Percentiles rank a stretch among this genome's conserved stretches.
Evolutionary conservation across 768 basidiomycete genomes (phyloP).

Genomic region (Lactarius vividus): DNA sequence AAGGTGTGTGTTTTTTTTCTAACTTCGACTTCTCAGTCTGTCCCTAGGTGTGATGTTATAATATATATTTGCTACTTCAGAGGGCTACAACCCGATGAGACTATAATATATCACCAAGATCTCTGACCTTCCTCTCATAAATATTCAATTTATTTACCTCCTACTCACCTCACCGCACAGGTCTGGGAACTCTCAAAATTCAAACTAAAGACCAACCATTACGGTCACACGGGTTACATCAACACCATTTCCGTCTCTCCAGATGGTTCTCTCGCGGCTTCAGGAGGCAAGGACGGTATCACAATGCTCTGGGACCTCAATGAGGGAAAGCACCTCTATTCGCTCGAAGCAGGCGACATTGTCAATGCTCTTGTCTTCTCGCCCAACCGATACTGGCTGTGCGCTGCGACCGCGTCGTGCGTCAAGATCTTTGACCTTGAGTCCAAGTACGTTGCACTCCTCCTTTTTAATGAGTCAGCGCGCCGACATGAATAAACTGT

Average conservation of each 20-base stretch:
- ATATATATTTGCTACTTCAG: constrained; percentile 36
- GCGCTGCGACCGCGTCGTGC: constrained; percentile 94
- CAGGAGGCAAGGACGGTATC: constrained; percentile 99
- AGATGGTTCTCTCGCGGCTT: constrained; percentile 97
- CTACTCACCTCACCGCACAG: constrained; percentile 42
- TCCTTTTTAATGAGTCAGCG: constrained; percentile 17
- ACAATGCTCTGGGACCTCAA: constrained; percentile 99
- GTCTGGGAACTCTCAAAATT: constrained; percentile 99
- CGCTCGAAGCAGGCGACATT: constrained; percentile 95
- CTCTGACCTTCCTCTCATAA: constrained; percentile 45
- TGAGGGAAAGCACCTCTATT: constrained; percentile 99
- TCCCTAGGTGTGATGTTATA: constrained; percentile 41
- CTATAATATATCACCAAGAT: constrained; percentile 64
- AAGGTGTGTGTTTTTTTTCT: constrained; percentile 68
- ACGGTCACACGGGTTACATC: constrained; percentile 99
- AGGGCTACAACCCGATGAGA: constrained; percentile 45
- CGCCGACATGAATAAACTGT: not conserved
- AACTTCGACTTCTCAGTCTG: not conserved
- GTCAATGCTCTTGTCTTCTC: constrained; percentile 99
- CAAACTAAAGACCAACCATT: constrained; percentile 99
- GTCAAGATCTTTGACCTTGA: constrained; percentile 99
- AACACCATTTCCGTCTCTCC: constrained; percentile 98
- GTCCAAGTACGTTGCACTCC: constrained; percentile 75
- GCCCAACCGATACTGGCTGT: constrained; percentile 99
- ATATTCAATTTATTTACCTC: not conserved